Percentiles rank a stretch among this genome's conserved stretches.
Conservation (phyloP, 1,139 yeast species). For the Yarrowia galli region DNA sequence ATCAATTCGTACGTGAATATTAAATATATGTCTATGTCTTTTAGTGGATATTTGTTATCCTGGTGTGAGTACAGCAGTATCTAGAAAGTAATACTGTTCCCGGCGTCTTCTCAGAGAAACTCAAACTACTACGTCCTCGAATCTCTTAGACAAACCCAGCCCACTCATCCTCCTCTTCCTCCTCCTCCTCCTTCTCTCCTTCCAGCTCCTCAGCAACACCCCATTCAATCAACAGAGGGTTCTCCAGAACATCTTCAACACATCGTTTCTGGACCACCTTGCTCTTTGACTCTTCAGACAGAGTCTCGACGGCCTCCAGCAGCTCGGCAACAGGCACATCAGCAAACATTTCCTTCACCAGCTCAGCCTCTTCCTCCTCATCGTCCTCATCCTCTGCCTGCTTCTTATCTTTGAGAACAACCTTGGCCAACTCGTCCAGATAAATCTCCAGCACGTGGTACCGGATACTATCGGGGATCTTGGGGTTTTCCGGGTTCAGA, state of each 20-base stretch:
- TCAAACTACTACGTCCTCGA: not conserved
- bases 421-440: slow-evolving; percentile 80
- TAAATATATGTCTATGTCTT: not conserved
- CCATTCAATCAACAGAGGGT: slow-evolving; percentile 71
- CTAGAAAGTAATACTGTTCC: no score
- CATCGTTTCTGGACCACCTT: slow-evolving; percentile 74
- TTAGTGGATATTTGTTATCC: not conserved
- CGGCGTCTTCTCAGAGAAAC: no score
- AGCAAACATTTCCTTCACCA: slow-evolving; percentile 50
- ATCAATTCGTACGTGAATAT: not conserved
- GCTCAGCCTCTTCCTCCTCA: slow-evolving; percentile 44
- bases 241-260: slow-evolving; percentile 68
- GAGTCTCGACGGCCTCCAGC: slow-evolving; percentile 63
- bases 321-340: slow-evolving; percentile 63
- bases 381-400: slow-evolving; percentile 46
- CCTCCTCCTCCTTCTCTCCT: slow-evolving; percentile 51
- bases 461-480: slow-evolving; percentile 77
- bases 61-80: not conserved
- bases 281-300: slow-evolving; percentile 60
- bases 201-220: slow-evolving; percentile 57
- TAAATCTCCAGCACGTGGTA: slow-evolving; percentile 85
- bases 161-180: slow-evolving; percentile 45
- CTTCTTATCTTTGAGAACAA: slow-evolving; percentile 55
- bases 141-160: slow-evolving; percentile 9
- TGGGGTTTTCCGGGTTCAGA: slow-evolving; percentile 51